Evolutionary conservation across 495 filamentous ascomycete genomes (phyloP).

Genomic region (Melanomma pulvis-pyrius): DNA sequence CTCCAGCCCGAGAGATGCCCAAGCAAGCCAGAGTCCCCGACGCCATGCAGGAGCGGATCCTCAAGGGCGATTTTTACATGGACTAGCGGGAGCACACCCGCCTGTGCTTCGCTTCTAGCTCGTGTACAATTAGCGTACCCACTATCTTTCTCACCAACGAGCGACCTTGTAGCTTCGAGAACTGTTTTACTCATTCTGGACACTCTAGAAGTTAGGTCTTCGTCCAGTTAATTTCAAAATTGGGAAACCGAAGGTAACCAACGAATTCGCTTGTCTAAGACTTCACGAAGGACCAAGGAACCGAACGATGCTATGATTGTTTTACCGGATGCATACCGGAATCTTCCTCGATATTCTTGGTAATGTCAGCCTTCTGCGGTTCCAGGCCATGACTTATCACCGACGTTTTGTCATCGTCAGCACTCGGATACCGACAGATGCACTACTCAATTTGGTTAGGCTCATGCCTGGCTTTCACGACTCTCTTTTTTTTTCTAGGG

Average conservation of each 20-base stretch:
- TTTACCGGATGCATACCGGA: constrained; percentile 28
- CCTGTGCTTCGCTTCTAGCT: constrained; percentile 12
- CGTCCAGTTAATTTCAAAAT: not conserved
- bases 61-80: constrained; percentile 98
- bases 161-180: not conserved
- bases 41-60: constrained; percentile 91
- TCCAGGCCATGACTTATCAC: not conserved
- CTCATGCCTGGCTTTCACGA: constrained; percentile 1
- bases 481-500: not conserved
- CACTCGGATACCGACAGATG: not conserved
- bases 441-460: not conserved
- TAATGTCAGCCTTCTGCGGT: not conserved
- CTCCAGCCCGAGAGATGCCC: constrained; percentile 54
- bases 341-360: not conserved
- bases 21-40: constrained; percentile 68
- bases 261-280: not conserved
- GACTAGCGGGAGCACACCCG: constrained; percentile 58
- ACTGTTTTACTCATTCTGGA: not conserved
- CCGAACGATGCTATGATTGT: constrained; percentile 21
- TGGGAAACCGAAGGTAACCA: not conserved
- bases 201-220: not conserved
- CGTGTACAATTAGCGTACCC: constrained; percentile 25
- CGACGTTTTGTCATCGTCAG: not conserved
- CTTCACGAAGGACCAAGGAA: not conserved
- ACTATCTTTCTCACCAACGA: not conserved